Conservation (phyloP, 441 rosid species). For the Erodium texanum region DNA sequence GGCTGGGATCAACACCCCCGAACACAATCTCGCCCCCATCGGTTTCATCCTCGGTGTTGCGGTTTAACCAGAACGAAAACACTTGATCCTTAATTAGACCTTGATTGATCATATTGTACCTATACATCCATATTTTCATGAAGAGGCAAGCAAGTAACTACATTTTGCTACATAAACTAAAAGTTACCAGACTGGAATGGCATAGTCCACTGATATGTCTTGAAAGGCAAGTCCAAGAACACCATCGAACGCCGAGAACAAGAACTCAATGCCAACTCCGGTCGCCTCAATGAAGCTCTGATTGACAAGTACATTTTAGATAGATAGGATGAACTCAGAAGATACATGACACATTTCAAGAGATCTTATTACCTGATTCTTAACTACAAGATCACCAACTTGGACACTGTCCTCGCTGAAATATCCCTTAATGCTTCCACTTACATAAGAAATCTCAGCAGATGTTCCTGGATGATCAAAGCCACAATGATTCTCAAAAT, state of each 20-base stretch:
- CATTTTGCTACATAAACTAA: too few relatives aligned
- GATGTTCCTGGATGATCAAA: constrained; percentile 49
- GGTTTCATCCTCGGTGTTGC: constrained; percentile 30
- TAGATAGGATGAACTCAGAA: background rate
- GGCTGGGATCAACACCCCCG: constrained; percentile 61
- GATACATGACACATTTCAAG: background rate
- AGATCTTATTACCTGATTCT: constrained; percentile 43
- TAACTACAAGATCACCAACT: constrained; percentile 56
- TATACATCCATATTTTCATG: constrained; percentile 16
- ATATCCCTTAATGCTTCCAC: constrained; percentile 67
- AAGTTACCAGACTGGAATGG: constrained; percentile 55
- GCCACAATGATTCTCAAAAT: background rate
- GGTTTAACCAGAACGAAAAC: constrained; percentile 75
- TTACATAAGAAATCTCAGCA: constrained; percentile 56
- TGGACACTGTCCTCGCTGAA: constrained; percentile 61
- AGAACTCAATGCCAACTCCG: constrained; percentile 43
- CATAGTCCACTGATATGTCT: constrained; percentile 63
- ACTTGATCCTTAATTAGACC: constrained; percentile 42
- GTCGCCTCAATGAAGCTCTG: constrained; percentile 74
- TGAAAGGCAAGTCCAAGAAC: constrained; percentile 73
- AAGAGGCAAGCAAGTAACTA: background rate
- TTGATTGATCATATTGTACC: constrained; percentile 70
- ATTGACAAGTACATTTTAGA: background rate
- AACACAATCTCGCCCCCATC: constrained; percentile 87
- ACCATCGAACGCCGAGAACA: constrained; percentile 65